These are phyloP conservation scores for Dactylellina drechsleri DNA, from an alignment of 2,329 filamentous ascomycete species.

Conservation along the genomic window DNA sequence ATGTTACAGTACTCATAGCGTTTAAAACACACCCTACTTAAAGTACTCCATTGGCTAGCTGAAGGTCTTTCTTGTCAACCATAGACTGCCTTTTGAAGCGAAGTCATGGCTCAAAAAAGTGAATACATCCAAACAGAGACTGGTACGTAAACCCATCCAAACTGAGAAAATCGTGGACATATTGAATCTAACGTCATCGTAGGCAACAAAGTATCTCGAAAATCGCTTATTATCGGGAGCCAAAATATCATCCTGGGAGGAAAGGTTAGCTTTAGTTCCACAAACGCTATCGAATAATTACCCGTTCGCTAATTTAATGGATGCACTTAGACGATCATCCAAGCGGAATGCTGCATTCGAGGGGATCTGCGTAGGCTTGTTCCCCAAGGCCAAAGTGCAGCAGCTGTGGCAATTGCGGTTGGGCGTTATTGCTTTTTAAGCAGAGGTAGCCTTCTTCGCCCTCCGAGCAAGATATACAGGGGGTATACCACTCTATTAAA, in stretches of 20 bases:
- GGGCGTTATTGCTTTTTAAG: slow-evolving; percentile 92
- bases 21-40: too few species aligned
- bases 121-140: slow-evolving; percentile 53
- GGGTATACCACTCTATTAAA: slow-evolving; percentile 63
- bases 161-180: background rate
- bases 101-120: slow-evolving; percentile 42
- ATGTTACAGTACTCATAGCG: too few species aligned
- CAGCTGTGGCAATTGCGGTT: slow-evolving; percentile 79
- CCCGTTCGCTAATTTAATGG: background rate
- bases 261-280: slow-evolving; percentile 61
- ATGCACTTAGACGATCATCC: slow-evolving; percentile 76
- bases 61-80: too few species aligned
- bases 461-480: slow-evolving; percentile 83
- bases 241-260: slow-evolving; percentile 98
- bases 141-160: slow-evolving; percentile 1
- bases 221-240: slow-evolving; percentile 89
- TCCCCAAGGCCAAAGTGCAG: slow-evolving; percentile 61
- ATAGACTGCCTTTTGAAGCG: too few species aligned
- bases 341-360: slow-evolving; percentile 91
- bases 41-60: too few species aligned
- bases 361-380: slow-evolving; percentile 79
- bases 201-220: slow-evolving; percentile 96
- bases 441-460: slow-evolving; percentile 79
- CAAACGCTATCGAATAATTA: background rate
- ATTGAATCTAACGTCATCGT: background rate